Evolutionary conservation across 139 green algal genomes (phyloP), one percentile per base, ranked within the genome.

Genomic region (Chlamydomonas schloesseri): DNA sequence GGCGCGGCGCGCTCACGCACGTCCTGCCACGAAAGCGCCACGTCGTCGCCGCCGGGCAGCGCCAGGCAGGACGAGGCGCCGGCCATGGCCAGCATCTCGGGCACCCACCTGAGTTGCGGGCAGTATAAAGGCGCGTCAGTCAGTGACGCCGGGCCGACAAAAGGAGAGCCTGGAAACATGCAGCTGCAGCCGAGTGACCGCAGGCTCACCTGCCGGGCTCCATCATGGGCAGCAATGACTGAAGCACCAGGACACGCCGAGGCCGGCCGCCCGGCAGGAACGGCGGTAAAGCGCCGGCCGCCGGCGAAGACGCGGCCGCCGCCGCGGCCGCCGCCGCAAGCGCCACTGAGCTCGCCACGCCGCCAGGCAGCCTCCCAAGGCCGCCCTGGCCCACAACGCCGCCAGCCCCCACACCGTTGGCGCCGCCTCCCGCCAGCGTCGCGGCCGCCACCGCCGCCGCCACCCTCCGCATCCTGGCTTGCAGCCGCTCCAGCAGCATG

Each of bases 401-500:
- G 42, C 6, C 42, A 5, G 6, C 42, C 42, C 5, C 42, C 6
- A 5, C 42, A 50, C 42, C 42, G 42, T 8, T 50, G 34, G 57
- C 75, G 58, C 55, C 28, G 75, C 24, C 42, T 31, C 33, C 33
- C 33, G 33, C 28, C 60, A 67, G 60, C 23, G 60, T 10, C 17
- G 53, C 53, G 0, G 55, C 33, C 0, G 69, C 73, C 1, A 78
- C 68, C 18, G 57, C 73, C 26, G 42, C 73, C 53, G 57, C 94
- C 8, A 96, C 88, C 2, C 65, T 71, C 10, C 96, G 86, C 67
- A 99, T 84, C 21, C 95, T 86, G 20, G 71, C 65, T n/a, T 95
- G 93, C 73, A 99, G 88, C 5, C 80, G 65, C 58, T 95, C 92
- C 18, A 97, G 93, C 28, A 97, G 82, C 69, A 76, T 65, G 23